Evolutionary conservation across 148 eudicot genomes (phyloP), one percentile per base, ranked within the genome.

Genomic region (Rhododendron henanense): DNA sequence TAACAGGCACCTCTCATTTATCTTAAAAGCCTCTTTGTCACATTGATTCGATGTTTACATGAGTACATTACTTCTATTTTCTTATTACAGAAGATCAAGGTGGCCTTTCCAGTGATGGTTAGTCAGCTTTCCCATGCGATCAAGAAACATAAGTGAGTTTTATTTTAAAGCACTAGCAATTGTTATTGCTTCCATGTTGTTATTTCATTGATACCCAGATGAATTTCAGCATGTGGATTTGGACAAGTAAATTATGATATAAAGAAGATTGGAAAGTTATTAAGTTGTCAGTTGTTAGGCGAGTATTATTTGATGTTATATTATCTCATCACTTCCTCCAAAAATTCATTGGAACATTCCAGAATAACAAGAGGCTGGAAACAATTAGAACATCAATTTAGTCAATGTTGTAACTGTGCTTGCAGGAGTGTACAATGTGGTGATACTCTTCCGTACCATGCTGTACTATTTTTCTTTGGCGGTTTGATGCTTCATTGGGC

Each of bases 81-180:
- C 37, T 79, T 53, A 79, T 79, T 79, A 86, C 98, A 97, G 98
- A 88, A 83, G 41, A 37, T 90, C 79, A 84, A 87, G 85, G 85
- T 95, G 73, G 87, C 92, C 31, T 95, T 90, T 85, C 92, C 96
- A n/a, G 39, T 83, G 76, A 87, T 92, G 83, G 86, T 90, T 83
- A 84, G 83, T 79, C 91, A 90, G 63, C 95, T 97, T 83, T 88
- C 79, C 88, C 75, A 87, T 74, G 95, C 96, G 16, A 87, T 94
- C 76, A 85, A 88, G 89, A 90, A 92, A 84, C 98, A 97, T 89
- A 91, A 87, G 99, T 95, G 91, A 93, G 98, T 90, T 35, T 47
- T 82, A 75, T n/a, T 10, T 63, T 50, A 9, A 13, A 31, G 25
- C 11, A 44, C 44, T 77, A 10, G 31, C 3, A 16, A 19, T n/a